Base-by-base conservation (phyloP, 306 rosid species). In the Ormosia semicastrata region DNA sequence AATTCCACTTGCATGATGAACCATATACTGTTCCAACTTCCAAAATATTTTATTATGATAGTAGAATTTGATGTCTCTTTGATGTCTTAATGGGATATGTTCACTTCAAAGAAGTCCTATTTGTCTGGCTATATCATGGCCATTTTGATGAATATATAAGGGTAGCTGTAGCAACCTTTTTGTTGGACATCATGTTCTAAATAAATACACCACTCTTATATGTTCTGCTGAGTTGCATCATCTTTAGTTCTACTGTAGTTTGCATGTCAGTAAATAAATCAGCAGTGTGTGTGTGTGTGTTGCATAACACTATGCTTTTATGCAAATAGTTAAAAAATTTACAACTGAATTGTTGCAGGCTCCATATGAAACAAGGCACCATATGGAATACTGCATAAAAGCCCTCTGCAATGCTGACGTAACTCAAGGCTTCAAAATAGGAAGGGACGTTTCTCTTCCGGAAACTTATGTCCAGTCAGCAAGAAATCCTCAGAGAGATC, bases 351-450 rank as follows among this genome's bases (percentile, higher is more conserved):
- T 85, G 15, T 71, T 83, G 46, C 81, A 93, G 99, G 98, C 99
- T 82, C 97, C 99, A 32, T 95, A 95, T 18, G 98, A 93, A 84
- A 91, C 97, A 71, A 93, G 98, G 88, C 99, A 93, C 90, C 99
- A 95, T 60, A 93, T 95, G 99, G 99, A 95, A 76, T 91, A 81
- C 87, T 93, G 97, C 90, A 88, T 93, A 72, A 95, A 93, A 85
- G 98, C 97, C 54, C 93, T 95, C 50, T 95, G 99, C 88, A 95
- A 91, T 84, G 92, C 98, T 34, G 97, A 95, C 86, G 97, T 93
- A 44, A 95, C 95, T 18, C 83, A 73, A 52, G 99, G 95, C 83
- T 95, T 93, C 85, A 93, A 93, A 81, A 90, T 93, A 47, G 99
- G 95, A 70, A 84, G 97, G 77, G 99, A 95, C 1, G 91, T 95